A percentile compares a stretch with the other conserved stretches of the same genome.
phyloP scores from a whole-genome alignment of 441 rosid genomes.

The Pelargonium australe region DNA sequence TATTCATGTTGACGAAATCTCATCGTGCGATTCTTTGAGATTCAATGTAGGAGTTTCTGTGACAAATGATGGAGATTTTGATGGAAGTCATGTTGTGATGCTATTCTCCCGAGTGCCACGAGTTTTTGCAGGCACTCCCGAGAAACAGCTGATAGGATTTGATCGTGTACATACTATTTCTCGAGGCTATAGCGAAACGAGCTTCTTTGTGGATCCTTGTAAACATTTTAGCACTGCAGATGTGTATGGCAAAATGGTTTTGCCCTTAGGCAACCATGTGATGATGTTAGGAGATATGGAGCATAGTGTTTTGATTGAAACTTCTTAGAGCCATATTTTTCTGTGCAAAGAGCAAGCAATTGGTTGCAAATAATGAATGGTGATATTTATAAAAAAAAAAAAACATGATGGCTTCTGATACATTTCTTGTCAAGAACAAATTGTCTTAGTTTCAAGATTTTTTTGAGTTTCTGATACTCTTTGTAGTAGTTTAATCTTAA shows the following conservation, averaged over 20 bases:
- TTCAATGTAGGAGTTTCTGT: conserved; percentile 46
- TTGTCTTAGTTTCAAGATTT: too few species aligned
- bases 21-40: conserved; percentile 45
- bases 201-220: conserved; percentile 62
- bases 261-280: conserved; percentile 52
- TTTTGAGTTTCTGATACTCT: too few species aligned
- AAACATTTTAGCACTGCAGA: conserved; percentile 54
- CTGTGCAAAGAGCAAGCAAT: background rate
- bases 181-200: conserved; percentile 32
- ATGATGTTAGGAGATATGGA: conserved; percentile 50
- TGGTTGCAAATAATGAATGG: too few species aligned
- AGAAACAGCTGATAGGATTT: conserved; percentile 66
- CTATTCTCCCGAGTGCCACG: conserved; percentile 49
- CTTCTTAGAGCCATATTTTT: conserved; percentile 17
- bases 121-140: conserved; percentile 41
- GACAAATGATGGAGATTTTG: conserved; percentile 49
- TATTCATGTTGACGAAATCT: conserved; percentile 26
- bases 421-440: too few species aligned
- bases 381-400: too few species aligned
- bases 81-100: conserved; percentile 70
- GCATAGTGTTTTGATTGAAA: conserved; percentile 41
- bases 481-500: too few species aligned
- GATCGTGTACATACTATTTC: conserved; percentile 54
- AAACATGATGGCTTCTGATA: too few species aligned
- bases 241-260: conserved; percentile 47